A percentile compares a stretch with the other conserved stretches of the same genome.
These are phyloP conservation scores for Teratosphaeria destructans DNA, from an alignment of 2,329 filamentous ascomycete species.

Conservation along the genomic window DNA sequence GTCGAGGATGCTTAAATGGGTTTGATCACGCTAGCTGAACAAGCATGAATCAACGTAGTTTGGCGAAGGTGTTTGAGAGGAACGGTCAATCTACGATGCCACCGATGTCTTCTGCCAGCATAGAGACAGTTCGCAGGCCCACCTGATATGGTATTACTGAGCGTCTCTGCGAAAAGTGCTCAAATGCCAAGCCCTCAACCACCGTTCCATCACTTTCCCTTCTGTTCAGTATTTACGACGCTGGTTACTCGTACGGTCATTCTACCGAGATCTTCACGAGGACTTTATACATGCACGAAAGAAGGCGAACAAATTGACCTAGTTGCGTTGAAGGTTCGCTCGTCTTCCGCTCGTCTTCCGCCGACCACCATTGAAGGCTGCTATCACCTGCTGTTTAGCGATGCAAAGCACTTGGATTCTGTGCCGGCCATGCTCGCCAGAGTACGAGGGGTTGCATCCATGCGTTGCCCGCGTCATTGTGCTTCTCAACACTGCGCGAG, in stretches of 20 bases:
- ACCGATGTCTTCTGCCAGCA: neutral
- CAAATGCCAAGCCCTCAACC: neutral
- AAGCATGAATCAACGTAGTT: neutral
- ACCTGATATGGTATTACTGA: neutral
- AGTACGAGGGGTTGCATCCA: too few relatives aligned
- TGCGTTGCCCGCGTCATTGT: neutral
- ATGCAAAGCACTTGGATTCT: too few relatives aligned
- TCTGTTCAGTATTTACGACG: too few relatives aligned
- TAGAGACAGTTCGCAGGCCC: neutral
- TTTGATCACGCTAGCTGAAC: neutral
- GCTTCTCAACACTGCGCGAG: neutral
- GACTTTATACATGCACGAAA: too few relatives aligned
- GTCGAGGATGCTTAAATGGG: slow-evolving; percentile 56
- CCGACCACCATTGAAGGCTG: too few relatives aligned
- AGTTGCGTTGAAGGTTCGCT: too few relatives aligned
- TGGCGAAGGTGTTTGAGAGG: neutral
- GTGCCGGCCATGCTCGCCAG: too few relatives aligned
- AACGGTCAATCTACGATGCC: neutral
- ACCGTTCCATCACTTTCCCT: neutral
- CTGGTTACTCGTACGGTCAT: too few relatives aligned
- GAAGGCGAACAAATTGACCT: too few relatives aligned
- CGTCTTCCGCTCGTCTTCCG: too few relatives aligned
- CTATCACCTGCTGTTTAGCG: too few relatives aligned
- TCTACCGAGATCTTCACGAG: too few relatives aligned
- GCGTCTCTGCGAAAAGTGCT: neutral